Evolutionary conservation across 257 asterid species (phyloP), one percentile per base, ranked within the genome.

Genomic region (Gynochthodes officinalis): DNA sequence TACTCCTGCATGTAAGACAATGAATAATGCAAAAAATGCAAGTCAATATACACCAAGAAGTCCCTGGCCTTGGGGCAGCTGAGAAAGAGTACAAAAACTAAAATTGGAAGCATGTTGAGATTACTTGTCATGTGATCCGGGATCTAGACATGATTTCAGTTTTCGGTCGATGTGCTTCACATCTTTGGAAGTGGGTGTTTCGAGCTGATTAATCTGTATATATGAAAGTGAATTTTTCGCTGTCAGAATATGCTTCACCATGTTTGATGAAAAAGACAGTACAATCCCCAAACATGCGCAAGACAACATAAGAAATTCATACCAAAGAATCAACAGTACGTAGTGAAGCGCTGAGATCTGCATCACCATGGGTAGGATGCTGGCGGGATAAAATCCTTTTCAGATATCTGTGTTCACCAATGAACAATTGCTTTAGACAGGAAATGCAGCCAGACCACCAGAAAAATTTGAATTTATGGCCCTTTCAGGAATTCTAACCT

Each of bases 121-220:
- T 71, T 88, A 94, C 98, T 91, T 94, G 80, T 94, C 99, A 44
- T 91, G 98, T 42, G 92, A 83, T 78, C 88, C 83, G 25, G 99
- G 97, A 82, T 94, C 99, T 84, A 88, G 79, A 79, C 99, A 94
- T 5, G 95, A 87, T 84, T 89, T 94, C 50, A 94, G 96, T 78
- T 94, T 94, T 89, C 96, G 83, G 74, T 94, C 99, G 30, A 94
- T 88, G 91, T 94, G 99, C 86, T 94, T 94, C 73, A 94, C 94
- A 55, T 94, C 99, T 79, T 87, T 89, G 37, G 90, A 61, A 21
- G 89, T 78, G 55, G 95, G 99, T 40, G 91, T 89, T 86, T 83
- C 96, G 1, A 94, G 95, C 86, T 85, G 88, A 80, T 74, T 79
- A 48, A 94, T 77, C 99, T 94, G 96, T 71, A 59, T 1, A 68